Percentiles rank a stretch among this genome's conserved stretches.
Evolutionary conservation across 345 rosid genomes (phyloP).

Genomic region (Orychophragmus violaceus): DNA sequence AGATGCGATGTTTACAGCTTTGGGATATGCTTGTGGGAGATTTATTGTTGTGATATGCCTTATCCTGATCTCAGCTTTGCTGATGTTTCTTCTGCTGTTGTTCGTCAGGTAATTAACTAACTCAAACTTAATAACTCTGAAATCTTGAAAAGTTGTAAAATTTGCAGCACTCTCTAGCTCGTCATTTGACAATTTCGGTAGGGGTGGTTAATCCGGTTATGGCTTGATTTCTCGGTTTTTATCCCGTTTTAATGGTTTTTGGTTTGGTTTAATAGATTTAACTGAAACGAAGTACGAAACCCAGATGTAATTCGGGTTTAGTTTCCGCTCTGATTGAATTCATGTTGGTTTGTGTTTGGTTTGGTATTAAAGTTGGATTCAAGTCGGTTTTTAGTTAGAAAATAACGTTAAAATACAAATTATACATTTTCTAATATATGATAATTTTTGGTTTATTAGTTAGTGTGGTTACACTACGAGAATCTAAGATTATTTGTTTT

Average conservation of each 20-base stretch:
- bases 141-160: too few species aligned
- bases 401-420: neutral
- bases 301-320: neutral
- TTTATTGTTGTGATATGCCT: conserved; percentile 95
- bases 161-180: too few species aligned
- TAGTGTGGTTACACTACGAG: neutral
- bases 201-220: neutral
- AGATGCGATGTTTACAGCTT: conserved; percentile 98
- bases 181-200: neutral
- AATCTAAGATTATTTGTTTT: neutral
- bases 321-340: neutral
- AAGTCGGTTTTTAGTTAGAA: neutral
- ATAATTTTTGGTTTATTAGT: neutral
- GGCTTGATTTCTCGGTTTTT: neutral
- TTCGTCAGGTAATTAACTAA: conserved; percentile 67
- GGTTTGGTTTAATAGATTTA: neutral
- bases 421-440: neutral
- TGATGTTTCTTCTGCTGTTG: conserved; percentile 90
- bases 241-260: neutral
- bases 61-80: conserved; percentile 88
- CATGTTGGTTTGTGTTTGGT: neutral
- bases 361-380: neutral
- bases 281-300: neutral
- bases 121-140: neutral
- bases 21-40: conserved; percentile 99